These are phyloP conservation scores for Xylaria sp. DNA, from an alignment of 2,329 filamentous ascomycete genomes.

Conservation along the genomic window DNA sequence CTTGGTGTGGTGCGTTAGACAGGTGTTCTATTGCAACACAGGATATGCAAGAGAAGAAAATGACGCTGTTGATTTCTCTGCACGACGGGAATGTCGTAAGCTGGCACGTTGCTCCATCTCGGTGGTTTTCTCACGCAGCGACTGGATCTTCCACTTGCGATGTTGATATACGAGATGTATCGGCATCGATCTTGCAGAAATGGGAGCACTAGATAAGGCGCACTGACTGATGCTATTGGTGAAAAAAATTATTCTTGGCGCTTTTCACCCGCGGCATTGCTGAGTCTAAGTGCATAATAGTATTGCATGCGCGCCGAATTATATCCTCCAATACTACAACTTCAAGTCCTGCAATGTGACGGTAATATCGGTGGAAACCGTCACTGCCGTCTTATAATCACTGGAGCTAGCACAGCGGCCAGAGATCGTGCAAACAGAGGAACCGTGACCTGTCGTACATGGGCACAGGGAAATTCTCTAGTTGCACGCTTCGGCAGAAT, in stretches of 20 bases:
- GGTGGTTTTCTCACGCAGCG: conserved; percentile 19
- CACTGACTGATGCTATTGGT: conserved; percentile 6
- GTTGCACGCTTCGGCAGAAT: conserved; percentile 39
- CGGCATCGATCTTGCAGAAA: conserved; percentile 27
- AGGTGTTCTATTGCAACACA: conserved; percentile 28
- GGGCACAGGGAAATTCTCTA: conserved; percentile 25
- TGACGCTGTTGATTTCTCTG: conserved; percentile 34
- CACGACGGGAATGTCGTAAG: conserved; percentile 30
- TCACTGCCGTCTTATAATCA: conserved; percentile 25
- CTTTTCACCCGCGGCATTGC: background rate
- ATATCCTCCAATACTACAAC: conserved; percentile 20
- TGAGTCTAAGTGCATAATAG: conserved; percentile 13
- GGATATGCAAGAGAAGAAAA: conserved; percentile 39
- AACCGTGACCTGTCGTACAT: conserved; percentile 38
- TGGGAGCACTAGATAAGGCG: background rate
- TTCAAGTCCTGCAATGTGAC: conserved; percentile 29
- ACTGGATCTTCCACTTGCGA: conserved; percentile 20
- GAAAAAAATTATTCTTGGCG: conserved; percentile 6
- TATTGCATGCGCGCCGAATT: conserved; percentile 16
- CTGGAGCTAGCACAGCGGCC: conserved; percentile 17
- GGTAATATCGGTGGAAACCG: conserved; percentile 21
- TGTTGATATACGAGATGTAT: conserved; percentile 19
- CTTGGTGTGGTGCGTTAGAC: background rate
- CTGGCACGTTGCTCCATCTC: conserved; percentile 27
- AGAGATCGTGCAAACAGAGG: conserved; percentile 24